Evolutionary conservation across 257 asterid species (phyloP), one percentile per base, ranked within the genome.

Genomic region (Voacanga thouarsii): DNA sequence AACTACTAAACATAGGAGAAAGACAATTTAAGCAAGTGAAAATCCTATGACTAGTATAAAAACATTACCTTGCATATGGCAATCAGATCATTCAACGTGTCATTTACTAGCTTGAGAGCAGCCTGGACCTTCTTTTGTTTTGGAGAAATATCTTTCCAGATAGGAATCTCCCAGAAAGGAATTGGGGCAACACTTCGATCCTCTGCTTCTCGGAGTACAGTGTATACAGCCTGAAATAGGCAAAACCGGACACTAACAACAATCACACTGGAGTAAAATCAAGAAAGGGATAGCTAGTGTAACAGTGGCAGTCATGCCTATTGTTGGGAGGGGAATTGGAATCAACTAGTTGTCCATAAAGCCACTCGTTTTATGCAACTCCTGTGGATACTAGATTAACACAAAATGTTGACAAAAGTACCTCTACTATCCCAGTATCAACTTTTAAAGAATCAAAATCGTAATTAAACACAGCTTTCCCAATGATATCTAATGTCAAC

Each of bases 131-230:
- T 93, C 87, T 83, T 95, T 76, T 89, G 90, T 87, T 88, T 93
- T 2, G 97, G 99, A 30, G 99, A 95, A 78, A 95, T 83, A 83
- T 95, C 97, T 88, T 95, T 95, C 99, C 99, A 95, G 78, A 95
- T 85, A 63, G 99, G 99, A 83, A 95, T 88, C 85, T 95, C 97
- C 98, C 99, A 95, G 83, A 91, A 84, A 60, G 99, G 99, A 88
- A 95, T 93, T 8, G 98, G 99, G 18, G 98, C 88, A 66, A 90
- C 86, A 83, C 99, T 93, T 73, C 99, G 85, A 84, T 93, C 96
- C 85, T 95, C 99, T 18, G 99, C 98, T 85, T 95, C 99, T 79
- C 97, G 86, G 74, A 95, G 84, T 67, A 95, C 93, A 75, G 96
- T 93, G 81, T 95, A 95, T 60, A 95, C 99, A 84, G 99, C 99